phyloP scores from a whole-genome alignment of 768 basidiomycete genomes.

The Rickenella mellea region DNA sequence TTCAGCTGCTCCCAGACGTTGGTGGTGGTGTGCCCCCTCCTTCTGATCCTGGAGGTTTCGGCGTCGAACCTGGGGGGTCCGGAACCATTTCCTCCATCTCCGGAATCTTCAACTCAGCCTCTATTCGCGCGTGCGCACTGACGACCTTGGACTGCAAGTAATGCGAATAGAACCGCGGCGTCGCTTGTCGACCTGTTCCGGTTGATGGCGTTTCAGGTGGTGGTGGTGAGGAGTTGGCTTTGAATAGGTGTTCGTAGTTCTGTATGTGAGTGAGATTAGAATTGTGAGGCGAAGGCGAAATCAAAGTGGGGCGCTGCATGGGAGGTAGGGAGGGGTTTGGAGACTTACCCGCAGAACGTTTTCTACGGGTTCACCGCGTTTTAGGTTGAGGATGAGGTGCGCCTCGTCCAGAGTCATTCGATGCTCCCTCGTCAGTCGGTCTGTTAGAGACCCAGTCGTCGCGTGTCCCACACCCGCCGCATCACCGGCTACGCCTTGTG shows the following conservation, averaged over 20 bases:
- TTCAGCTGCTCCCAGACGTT: no score
- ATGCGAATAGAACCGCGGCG: conserved; percentile 57
- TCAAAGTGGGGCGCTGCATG: no score
- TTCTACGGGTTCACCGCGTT: conserved; percentile 62
- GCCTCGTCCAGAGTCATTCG: conserved; percentile 96
- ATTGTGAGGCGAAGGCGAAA: neutral
- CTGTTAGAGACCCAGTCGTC: conserved; percentile 64
- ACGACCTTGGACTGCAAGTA: conserved; percentile 98
- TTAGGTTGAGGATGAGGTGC: conserved; percentile 81
- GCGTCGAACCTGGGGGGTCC: neutral
- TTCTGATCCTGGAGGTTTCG: neutral
- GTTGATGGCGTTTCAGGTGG: conserved; percentile 29
- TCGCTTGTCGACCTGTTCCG: conserved; percentile 31
- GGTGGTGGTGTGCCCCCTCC: neutral
- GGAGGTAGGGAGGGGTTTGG: neutral
- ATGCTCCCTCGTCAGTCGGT: conserved; percentile 75
- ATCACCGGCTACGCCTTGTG: conserved; percentile 61
- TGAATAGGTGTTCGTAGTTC: conserved; percentile 92
- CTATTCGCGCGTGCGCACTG: conserved; percentile 88
- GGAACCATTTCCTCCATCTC: neutral
- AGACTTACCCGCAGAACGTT: conserved; percentile 58
- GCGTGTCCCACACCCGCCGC: conserved; percentile 68
- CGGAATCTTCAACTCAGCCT: conserved; percentile 56
- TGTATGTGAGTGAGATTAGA: conserved; percentile 20
- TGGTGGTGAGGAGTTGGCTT: conserved; percentile 71